phyloP scores from a whole-genome alignment of 306 rosid species.

The Rubus parviflorus region DNA sequence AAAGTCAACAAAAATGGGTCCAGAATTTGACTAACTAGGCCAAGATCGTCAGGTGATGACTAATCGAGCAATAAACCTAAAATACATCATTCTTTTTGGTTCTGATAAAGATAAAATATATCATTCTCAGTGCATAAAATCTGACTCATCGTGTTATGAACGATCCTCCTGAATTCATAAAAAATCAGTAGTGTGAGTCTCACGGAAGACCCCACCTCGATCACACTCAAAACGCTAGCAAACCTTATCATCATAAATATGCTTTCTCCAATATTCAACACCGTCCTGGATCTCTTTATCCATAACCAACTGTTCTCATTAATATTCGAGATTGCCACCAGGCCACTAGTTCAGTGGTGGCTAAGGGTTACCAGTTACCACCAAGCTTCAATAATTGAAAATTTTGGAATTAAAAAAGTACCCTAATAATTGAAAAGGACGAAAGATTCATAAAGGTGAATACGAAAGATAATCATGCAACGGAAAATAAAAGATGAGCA shows the following conservation, averaged over 20 bases:
- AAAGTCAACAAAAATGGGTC: neutral
- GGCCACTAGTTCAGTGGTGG: neutral
- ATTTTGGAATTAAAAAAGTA: neutral
- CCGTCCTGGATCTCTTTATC: neutral
- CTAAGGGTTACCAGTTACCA: neutral
- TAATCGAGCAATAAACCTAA: neutral
- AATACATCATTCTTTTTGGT: too few relatives aligned
- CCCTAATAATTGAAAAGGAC: neutral
- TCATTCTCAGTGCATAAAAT: neutral
- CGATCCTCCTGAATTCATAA: neutral
- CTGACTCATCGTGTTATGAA: neutral
- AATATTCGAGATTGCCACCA: constrained; percentile 1
- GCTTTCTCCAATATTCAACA: constrained; percentile 3
- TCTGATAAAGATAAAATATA: too few relatives aligned
- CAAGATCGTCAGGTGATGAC: neutral
- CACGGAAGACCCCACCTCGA: neutral
- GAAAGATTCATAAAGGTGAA: neutral
- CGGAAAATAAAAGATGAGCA: neutral
- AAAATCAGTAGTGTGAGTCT: neutral
- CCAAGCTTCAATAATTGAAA: neutral
- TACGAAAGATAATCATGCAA: neutral
- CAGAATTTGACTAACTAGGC: neutral
- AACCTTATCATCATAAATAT: neutral
- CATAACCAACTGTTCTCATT: neutral
- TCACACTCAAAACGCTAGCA: neutral